Percentiles rank a stretch among this genome's conserved stretches.
Evolutionary conservation across 208 protist genomes (phyloP).

Genomic region (Herpetomonas muscarum): DNA sequence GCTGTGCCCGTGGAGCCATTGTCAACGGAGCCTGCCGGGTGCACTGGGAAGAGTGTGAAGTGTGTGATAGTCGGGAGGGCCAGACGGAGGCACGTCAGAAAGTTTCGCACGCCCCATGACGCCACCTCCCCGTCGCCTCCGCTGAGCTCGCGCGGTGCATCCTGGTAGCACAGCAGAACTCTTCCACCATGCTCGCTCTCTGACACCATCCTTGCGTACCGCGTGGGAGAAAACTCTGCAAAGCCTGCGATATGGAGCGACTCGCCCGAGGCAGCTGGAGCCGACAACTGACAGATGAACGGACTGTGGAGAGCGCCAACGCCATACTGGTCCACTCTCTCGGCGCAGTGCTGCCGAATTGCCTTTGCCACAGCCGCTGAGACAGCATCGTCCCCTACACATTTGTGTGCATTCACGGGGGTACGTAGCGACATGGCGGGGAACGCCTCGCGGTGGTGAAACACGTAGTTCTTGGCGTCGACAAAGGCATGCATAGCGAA

Average conservation of each 20-base stretch:
- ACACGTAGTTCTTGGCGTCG: slow-evolving; percentile 95
- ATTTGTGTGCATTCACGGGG: slow-evolving; percentile 20
- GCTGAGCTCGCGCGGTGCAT: slow-evolving; percentile 12
- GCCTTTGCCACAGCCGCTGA: slow-evolving; percentile 11
- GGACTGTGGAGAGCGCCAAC: not conserved
- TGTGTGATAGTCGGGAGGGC: slow-evolving; percentile 24
- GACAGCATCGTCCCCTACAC: slow-evolving; percentile 8
- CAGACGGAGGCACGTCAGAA: slow-evolving; percentile 56
- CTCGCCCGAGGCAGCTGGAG: not conserved
- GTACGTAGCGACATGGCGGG: slow-evolving; percentile 63
- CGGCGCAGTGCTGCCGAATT: not conserved
- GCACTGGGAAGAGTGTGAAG: slow-evolving; percentile 44
- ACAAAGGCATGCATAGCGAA: slow-evolving; percentile 90
- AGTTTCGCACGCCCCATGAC: slow-evolving; percentile 48
- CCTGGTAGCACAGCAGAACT: not conserved
- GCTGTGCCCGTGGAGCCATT: slow-evolving; percentile 38
- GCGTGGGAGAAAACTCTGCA: not conserved
- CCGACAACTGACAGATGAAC: not conserved
- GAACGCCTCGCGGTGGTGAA: slow-evolving; percentile 93
- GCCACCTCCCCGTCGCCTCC: slow-evolving; percentile 16
- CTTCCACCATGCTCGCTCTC: not conserved
- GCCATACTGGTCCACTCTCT: not conserved
- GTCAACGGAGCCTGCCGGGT: slow-evolving; percentile 25
- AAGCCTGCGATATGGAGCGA: slow-evolving; percentile 6
- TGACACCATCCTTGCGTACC: not conserved